These are phyloP conservation scores for Bruguiera parviflora DNA, from an alignment of 345 rosid genomes.

Conservation along the genomic window DNA sequence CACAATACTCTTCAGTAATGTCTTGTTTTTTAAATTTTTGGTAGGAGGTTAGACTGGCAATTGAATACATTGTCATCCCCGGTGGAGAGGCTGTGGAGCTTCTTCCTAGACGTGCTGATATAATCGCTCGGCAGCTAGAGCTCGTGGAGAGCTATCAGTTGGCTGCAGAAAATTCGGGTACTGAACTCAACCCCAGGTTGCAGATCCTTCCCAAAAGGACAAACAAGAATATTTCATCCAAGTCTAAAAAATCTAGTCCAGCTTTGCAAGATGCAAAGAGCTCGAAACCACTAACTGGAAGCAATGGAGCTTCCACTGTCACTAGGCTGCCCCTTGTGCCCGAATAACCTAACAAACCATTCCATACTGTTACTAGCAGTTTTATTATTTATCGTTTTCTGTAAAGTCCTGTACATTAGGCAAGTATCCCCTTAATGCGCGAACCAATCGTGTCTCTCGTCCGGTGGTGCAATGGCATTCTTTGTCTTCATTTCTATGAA, in stretches of 20 bases:
- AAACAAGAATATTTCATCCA: constrained; percentile 43
- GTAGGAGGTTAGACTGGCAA: constrained; percentile 89
- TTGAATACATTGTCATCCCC: constrained; percentile 88
- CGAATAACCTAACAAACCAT: constrained; percentile 36
- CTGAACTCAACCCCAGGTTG: constrained; percentile 71
- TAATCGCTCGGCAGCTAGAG: constrained; percentile 80
- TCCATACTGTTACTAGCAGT: constrained; percentile 4
- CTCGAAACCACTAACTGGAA: constrained; percentile 23
- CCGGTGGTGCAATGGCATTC: too few relatives aligned
- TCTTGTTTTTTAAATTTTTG: background rate
- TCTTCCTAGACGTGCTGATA: constrained; percentile 82
- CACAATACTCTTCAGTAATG: background rate
- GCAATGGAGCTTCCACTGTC: constrained; percentile 41
- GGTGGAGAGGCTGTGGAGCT: constrained; percentile 97
- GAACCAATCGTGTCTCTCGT: too few relatives aligned
- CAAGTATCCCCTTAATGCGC: too few relatives aligned
- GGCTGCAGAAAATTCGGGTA: constrained; percentile 80
- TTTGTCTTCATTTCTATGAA: too few relatives aligned
- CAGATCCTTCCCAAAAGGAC: constrained; percentile 78
- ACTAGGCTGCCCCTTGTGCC: constrained; percentile 67
- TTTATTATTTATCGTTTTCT: constrained; percentile 5
- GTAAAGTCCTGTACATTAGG: constrained; percentile 20
- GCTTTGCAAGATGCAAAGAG: constrained; percentile 16
- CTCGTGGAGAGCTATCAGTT: constrained; percentile 87
- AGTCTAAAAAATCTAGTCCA: constrained; percentile 31